phyloP scores from a whole-genome alignment of 768 basidiomycete species.

The Royoungia palumana region DNA sequence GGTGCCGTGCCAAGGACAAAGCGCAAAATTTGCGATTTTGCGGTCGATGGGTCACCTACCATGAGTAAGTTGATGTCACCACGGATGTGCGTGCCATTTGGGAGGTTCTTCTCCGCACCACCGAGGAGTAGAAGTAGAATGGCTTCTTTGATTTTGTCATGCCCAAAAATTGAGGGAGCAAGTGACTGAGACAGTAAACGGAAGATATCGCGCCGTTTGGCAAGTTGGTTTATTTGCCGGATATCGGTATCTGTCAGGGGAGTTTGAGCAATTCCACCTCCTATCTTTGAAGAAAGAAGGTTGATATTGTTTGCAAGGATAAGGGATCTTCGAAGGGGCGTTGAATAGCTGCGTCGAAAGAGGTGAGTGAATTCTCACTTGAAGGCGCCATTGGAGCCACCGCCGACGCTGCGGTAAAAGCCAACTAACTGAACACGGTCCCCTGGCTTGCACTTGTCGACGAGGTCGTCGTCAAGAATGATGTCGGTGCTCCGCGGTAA shows the following conservation, averaged over 20 bases:
- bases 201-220: slow-evolving; percentile 86
- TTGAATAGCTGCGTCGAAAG: slow-evolving; percentile 11
- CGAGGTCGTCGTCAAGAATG: slow-evolving; percentile 92
- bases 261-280: slow-evolving; percentile 92
- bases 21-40: slow-evolving; percentile 93
- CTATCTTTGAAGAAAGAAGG: slow-evolving; percentile 89
- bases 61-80: slow-evolving; percentile 99
- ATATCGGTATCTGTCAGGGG: slow-evolving; percentile 92
- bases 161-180: slow-evolving; percentile 96
- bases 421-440: slow-evolving; percentile 97
- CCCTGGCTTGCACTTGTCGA: slow-evolving; percentile 96
- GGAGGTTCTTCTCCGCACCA: slow-evolving; percentile 95
- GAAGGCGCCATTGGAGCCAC: slow-evolving; percentile 89
- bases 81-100: slow-evolving; percentile 97
- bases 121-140: slow-evolving; percentile 90
- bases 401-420: slow-evolving; percentile 90
- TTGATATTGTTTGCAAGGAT: slow-evolving; percentile 95
- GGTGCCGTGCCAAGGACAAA: slow-evolving; percentile 96
- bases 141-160: slow-evolving; percentile 93
- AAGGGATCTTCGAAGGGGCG: slow-evolving; percentile 61
- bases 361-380: slow-evolving; percentile 52
- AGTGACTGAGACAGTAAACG: slow-evolving; percentile 87
- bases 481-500: slow-evolving; percentile 95
- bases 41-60: slow-evolving; percentile 99
- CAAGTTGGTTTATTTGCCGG: slow-evolving; percentile 90